phyloP scores from a whole-genome alignment of 345 rosid genomes.

The Mercurialis annua region DNA sequence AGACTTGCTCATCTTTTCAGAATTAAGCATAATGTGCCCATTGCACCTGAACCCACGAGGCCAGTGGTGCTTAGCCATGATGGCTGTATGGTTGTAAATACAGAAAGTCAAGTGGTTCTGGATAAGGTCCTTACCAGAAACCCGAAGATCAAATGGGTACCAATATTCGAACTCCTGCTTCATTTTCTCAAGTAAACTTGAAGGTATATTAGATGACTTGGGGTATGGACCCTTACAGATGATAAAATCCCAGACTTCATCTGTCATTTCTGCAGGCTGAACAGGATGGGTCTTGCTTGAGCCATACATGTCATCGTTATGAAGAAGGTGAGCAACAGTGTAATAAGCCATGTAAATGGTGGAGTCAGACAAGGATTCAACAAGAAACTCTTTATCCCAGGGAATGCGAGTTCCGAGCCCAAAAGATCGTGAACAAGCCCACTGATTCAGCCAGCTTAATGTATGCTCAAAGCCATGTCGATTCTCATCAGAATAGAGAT shows the following conservation, averaged over 20 bases:
- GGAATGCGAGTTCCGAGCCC: constrained; percentile 98
- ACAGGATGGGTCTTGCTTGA: constrained; percentile 36
- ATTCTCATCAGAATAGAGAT: constrained; percentile 78
- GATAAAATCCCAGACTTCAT: constrained; percentile 87
- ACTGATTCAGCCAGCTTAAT: constrained; percentile 89
- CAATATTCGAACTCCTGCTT: constrained; percentile 94
- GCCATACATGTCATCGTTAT: constrained; percentile 77
- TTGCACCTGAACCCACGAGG: constrained; percentile 94
- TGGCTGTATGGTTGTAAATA: constrained; percentile 81
- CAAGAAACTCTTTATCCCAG: constrained; percentile 87
- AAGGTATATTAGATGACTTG: constrained; percentile 50
- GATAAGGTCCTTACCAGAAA: constrained; percentile 93
- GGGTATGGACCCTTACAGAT: constrained; percentile 76
- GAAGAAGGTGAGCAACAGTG: constrained; percentile 80
- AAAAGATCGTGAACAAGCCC: constrained; percentile 99
- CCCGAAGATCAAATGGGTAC: constrained; percentile 96
- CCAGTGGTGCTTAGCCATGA: constrained; percentile 76
- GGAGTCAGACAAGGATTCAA: constrained; percentile 90
- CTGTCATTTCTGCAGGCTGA: constrained; percentile 73
- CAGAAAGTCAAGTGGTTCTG: constrained; percentile 91
- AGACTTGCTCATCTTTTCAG: constrained; percentile 96
- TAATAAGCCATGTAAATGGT: constrained; percentile 93
- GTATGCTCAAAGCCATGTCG: constrained; percentile 89
- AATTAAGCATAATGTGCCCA: constrained; percentile 91
- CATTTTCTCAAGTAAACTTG: constrained; percentile 66